Evolutionary conservation across 345 rosid genomes (phyloP).

Genomic region (Citrus hindsii): DNA sequence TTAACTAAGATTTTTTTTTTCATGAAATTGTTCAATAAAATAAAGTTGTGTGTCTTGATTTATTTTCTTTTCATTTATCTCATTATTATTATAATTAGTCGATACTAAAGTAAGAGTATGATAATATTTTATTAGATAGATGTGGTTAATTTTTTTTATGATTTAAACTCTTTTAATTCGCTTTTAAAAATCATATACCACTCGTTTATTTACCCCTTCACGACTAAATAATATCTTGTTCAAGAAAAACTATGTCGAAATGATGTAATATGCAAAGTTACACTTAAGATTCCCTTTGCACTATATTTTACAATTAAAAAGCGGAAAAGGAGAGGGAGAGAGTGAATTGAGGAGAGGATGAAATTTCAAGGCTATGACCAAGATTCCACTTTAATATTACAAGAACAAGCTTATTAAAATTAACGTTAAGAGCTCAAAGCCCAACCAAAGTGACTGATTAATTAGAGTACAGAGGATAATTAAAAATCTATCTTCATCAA

Average conservation of each 20-base stretch:
- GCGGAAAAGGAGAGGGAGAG: not conserved
- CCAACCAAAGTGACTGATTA: conserved; percentile 27
- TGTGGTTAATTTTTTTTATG: no score
- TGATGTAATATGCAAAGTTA: not conserved
- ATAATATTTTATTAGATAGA: no score
- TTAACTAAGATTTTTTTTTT: no score
- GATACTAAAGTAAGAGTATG: no score
- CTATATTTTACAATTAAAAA: not conserved
- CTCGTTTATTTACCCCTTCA: no score
- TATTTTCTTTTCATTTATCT: no score
- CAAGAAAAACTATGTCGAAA: no score
- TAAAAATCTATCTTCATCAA: conserved; percentile 7
- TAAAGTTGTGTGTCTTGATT: no score
- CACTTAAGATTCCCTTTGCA: not conserved
- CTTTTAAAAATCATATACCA: not conserved
- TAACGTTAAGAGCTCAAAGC: conserved; percentile 29
- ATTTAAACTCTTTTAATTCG: no score
- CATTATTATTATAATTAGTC: no score
- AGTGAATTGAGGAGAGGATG: not conserved
- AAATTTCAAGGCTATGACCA: conserved; percentile 17
- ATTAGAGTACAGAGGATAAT: not conserved
- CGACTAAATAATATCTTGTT: no score
- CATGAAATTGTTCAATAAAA: not conserved
- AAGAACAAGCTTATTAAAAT: conserved; percentile 1
- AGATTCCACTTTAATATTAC: conserved; percentile 20